Base-by-base conservation (phyloP, 805 yeast genomes). In the Kockiozyma suomiensis region DNA sequence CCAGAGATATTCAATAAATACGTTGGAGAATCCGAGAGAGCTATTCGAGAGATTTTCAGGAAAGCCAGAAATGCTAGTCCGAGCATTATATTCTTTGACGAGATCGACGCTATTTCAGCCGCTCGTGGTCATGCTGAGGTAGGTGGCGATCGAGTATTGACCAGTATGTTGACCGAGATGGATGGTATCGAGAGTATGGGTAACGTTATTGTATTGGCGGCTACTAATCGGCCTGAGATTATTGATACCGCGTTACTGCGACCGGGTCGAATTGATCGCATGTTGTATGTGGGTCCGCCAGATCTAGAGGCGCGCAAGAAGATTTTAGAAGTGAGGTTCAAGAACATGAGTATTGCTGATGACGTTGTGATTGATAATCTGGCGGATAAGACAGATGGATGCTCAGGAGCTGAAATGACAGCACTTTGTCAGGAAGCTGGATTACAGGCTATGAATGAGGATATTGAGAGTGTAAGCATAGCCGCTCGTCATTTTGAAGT, bases 391-490 rank as follows among this genome's bases (percentile, higher is more conserved):
- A 88, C 97, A 0, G 93, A 87, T 0, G 98, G 99, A 0, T 91
- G 96, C 70, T 91, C 97, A 0, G 99, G 99, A 38, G 97, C 98
- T 0, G 99, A 94, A 73, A 89, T 94, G 40, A 96, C 92, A 0
- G 79, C 91, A 21, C 73, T 93, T 21, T 90, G 97, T 68, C 98
- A 92, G 72, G 97, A 93, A 73, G 97, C 98, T 0, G 99, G 99
- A 1, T 75, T 94, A 12, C 83, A 88, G n/a, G 97, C 98, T 0
- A 85, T 94, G 59, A 90, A 90, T 86, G 97, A 90, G 66, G 75
- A 88, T 63, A 73, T 81, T 4, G 75, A 83, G 3, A 80, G 88
- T 7, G 69, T 70, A 0, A 66, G 67, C 5, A 96, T 92, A 0
- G 72, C 74, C n/a, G 78, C 77, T 61, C 76, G 77, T 33, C 97